Evolutionary conservation across 164 flowering plant genomes (phyloP).

Genomic region (Nymphaea thermarum): DNA sequence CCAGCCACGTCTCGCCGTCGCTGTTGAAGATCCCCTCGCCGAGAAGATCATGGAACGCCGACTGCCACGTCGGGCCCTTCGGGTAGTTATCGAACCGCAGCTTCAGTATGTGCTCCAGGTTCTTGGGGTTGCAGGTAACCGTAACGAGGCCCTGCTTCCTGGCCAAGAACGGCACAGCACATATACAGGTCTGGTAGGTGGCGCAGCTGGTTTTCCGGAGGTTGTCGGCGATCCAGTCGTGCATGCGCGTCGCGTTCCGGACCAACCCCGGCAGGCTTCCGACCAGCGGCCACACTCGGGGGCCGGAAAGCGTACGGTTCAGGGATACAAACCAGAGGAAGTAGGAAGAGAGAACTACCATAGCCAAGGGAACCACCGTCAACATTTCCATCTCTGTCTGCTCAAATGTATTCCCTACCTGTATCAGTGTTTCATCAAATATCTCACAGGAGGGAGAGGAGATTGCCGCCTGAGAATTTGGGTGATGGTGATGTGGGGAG

Average conservation of each 20-base stretch:
- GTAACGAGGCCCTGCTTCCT: constrained; percentile 54
- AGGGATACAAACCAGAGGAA: constrained; percentile 56
- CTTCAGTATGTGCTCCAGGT: constrained; percentile 70
- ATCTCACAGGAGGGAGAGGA: background rate
- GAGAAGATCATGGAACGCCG: constrained; percentile 71
- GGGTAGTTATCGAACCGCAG: constrained; percentile 86
- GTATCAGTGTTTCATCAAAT: background rate
- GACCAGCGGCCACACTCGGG: constrained; percentile 50
- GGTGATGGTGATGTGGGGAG: background rate
- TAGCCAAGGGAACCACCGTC: constrained; percentile 12
- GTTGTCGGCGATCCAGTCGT: constrained; percentile 70
- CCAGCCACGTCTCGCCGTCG: constrained; percentile 86
- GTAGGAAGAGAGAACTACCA: constrained; percentile 26
- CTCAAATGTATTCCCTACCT: background rate
- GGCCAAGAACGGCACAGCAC: constrained; percentile 55
- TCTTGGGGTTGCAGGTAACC: constrained; percentile 75
- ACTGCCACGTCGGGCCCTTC: constrained; percentile 70
- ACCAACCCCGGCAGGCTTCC: constrained; percentile 58
- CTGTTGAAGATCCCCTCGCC: constrained; percentile 94
- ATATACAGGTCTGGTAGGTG: constrained; percentile 69
- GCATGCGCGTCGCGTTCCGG: constrained; percentile 47
- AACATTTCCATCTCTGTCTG: constrained; percentile 24
- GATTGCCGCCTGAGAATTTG: background rate
- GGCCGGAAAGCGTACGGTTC: constrained; percentile 46
- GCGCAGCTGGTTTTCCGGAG: constrained; percentile 36